Evolutionary conservation across 78 protist genomes (phyloP), one percentile per base, ranked within the genome.

Genomic region (Emiliania huxleyi): DNA sequence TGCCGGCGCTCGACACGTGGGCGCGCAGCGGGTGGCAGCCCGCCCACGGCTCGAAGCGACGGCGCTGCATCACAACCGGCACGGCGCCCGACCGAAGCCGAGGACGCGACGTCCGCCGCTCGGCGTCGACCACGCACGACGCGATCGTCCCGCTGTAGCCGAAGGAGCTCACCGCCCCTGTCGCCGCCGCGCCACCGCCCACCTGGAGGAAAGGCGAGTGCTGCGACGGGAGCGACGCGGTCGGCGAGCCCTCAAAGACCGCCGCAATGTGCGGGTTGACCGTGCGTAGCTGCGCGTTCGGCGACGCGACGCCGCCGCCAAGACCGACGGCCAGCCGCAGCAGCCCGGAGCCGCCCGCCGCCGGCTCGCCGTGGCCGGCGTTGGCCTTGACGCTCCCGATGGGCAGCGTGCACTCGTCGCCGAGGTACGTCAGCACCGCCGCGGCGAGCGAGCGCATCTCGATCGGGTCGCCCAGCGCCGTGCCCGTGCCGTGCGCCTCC

Each of bases 401-500:
- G 15, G 42, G 11, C 11, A 62, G 33, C 37, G 75, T 3, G 37
- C 11, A 18, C 83, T 12, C 83, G 83, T 1, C 42, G 42, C 19
- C 44, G 43, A 6, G 15, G 3, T 3, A 5, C 6, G 37, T 4
- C 18, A 18, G 83, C 42, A 37, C 15, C 44, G 83, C 83, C 18
- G 83, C 37, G 37, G 42, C 83, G 22, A 73, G 83, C 83, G 83
- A 29, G 23, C 44, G 33, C 83, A 18, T 42, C 88, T 93, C 93
- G 23, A 96, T 49, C 4, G 94, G 92, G 52, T 96, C 96, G 46
- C 98, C 98, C 8, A 94, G 85, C 33, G 29, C 52, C 5, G 97
- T 97, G 40, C 49, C 87, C 0, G 87, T 42, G 48, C 87, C 87
- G 49, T 79, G 87, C 44, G 87, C 87, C 46, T 79, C 87, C n/a